Conservation (phyloP, 495 filamentous ascomycete genomes). For the Daldinia concentrica region DNA sequence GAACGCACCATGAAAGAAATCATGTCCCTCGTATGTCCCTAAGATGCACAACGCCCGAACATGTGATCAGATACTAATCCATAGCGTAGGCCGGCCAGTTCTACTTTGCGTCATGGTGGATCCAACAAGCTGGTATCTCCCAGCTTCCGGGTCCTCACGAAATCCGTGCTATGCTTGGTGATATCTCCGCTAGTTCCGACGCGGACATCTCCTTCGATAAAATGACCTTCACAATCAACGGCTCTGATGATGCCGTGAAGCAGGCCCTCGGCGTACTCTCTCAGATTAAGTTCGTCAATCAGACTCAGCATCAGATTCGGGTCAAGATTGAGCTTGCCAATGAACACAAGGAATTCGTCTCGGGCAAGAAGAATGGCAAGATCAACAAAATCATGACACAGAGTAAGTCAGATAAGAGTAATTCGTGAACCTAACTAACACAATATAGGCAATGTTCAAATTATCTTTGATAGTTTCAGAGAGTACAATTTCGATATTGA, state of each 20-base stretch:
- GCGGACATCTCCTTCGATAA: conserved; percentile 95
- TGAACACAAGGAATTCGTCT: conserved; percentile 99
- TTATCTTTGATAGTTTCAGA: conserved; percentile 98
- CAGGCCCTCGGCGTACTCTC: conserved; percentile 91
- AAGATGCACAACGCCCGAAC: neutral
- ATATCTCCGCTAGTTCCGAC: conserved; percentile 95
- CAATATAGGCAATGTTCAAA: conserved; percentile 83
- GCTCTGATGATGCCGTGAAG: conserved; percentile 95
- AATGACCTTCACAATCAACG: conserved; percentile 90
- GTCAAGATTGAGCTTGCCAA: conserved; percentile 99
- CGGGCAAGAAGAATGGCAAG: conserved; percentile 99
- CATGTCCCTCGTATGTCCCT: conserved; percentile 80
- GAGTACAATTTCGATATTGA: conserved; percentile 99
- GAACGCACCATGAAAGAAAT: conserved; percentile 94
- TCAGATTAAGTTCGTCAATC: conserved; percentile 87
- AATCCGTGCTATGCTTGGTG: conserved; percentile 87
- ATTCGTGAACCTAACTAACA: conserved; percentile 2
- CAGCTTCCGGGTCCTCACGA: conserved; percentile 78
- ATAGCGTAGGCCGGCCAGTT: conserved; percentile 84
- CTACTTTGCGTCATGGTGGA: conserved; percentile 97
- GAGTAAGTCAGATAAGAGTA: conserved; percentile 60
- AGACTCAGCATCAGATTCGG: conserved; percentile 88
- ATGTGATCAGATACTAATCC: conserved; percentile 44
- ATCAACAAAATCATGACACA: conserved; percentile 99
- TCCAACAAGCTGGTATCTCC: conserved; percentile 76